Base-by-base conservation (phyloP, 1,284 basidiomycete species). In the Ceratobasidium sp. region DNA sequence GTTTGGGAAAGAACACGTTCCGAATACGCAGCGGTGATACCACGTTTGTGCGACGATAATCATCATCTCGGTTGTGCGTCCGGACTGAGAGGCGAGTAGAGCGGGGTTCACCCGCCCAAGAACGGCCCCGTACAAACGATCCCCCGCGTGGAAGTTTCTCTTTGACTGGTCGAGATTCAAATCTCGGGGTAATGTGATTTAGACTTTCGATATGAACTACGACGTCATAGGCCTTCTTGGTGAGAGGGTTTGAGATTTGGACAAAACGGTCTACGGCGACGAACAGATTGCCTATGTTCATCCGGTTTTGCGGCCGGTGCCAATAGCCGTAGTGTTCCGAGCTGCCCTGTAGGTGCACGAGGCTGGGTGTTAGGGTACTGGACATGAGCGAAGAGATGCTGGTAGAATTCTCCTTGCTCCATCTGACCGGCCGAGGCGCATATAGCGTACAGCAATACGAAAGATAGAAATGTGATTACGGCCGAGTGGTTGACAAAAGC, bases 141-240 rank as follows among this genome's bases (percentile, higher is more conserved):
- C 55, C 55, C 55, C 55, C 55, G 55, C 55, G 55, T 58, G 16
- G 55, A 58, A 58, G 55, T 41, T 58, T 41, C 36, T 55, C 36
- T n/a, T 55, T 41, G 55, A 58, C 55, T 41, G 55, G 55, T 26
- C 26, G 26, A 28, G 26, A 30, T 58, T 58, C 30, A 36, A 58
- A 58, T 58, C 36, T 58, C 34, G 55, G 55, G 55, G 55, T 58
- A 58, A 58, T 58, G 12, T 10, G 16, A 58, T 23, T 58, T 41
- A 36, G 32, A 8, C 16, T 58, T 34, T n/a, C 18, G 5, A 18
- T n/a, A n/a, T 34, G 55, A 16, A 36, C 55, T 10, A 36, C 36
- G 32, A 41, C 55, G 55, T 58, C 55, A 58, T 58, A 39, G 55
- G 34, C n/a, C 23, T 53, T 53, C 50, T 53, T 53, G 55, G 55